A percentile compares a stretch with the other conserved stretches of the same genome.
These are phyloP conservation scores for Chlorella sp. DNA, from an alignment of 139 green algal genomes.

Conservation along the genomic window DNA sequence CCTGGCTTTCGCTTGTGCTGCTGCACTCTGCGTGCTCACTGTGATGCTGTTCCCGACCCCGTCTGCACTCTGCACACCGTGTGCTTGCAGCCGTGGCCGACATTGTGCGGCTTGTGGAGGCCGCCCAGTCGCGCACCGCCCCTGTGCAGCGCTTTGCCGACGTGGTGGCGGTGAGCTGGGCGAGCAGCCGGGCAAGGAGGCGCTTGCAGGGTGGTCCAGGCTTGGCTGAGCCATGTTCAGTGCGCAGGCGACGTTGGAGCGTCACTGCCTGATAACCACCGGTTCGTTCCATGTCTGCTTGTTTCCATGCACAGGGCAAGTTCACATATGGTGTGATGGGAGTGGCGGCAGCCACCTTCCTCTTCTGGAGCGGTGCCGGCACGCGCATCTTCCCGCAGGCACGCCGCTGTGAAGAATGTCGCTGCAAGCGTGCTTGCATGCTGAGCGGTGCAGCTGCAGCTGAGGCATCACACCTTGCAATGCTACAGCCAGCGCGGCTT, in stretches of 20 bases:
- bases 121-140: constrained; percentile 76
- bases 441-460: not conserved
- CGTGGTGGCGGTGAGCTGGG: constrained; percentile 39
- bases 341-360: constrained; percentile 76
- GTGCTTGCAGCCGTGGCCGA: constrained; percentile 74
- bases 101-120: constrained; percentile 87
- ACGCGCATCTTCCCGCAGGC: constrained; percentile 78
- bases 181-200: not conserved
- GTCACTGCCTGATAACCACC: no score
- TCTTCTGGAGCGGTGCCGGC: constrained; percentile 80
- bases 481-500: no score
- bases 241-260: no score
- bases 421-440: not conserved
- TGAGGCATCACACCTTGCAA: no score
- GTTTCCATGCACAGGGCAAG: not conserved
- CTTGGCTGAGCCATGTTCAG: no score
- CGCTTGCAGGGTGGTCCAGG: no score
- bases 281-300: no score
- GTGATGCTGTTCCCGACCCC: no score
- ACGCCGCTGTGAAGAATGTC: not conserved
- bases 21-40: no score
- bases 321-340: constrained; percentile 91
- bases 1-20: no score
- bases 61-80: no score
- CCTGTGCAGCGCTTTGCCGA: constrained; percentile 91